Evolutionary conservation across 306 rosid species (phyloP).

Genomic region (Ceratonia siliqua): DNA sequence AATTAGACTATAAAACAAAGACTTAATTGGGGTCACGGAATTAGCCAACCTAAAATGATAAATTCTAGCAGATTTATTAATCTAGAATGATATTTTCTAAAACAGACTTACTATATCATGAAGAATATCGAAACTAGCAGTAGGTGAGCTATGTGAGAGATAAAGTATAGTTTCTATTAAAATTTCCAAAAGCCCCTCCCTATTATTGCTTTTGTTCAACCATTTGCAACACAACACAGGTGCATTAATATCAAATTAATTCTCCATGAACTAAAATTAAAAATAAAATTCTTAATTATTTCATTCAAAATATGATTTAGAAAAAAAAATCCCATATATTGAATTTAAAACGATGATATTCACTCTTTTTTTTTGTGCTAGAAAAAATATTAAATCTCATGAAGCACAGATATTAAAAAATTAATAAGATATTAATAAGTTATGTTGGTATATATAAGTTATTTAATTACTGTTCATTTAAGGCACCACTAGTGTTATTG

Average conservation of each 20-base stretch:
- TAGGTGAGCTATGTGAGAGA: neutral
- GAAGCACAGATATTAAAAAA: too few relatives aligned
- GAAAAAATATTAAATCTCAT: too few relatives aligned
- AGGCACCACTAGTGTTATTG: neutral
- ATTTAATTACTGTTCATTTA: constrained; percentile 7
- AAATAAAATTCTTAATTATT: too few relatives aligned
- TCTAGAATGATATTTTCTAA: neutral
- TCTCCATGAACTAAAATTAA: neutral
- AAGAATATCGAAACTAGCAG: neutral
- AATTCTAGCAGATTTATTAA: neutral
- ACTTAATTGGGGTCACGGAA: too few relatives aligned
- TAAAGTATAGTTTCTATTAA: constrained; percentile 40
- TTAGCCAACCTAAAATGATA: too few relatives aligned
- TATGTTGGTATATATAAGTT: too few relatives aligned
- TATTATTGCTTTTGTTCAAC: constrained; percentile 32
- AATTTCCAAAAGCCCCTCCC: constrained; percentile 42
- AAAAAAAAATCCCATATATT: too few relatives aligned
- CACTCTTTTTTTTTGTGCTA: too few relatives aligned
- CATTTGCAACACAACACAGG: constrained; percentile 33
- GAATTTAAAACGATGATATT: too few relatives aligned
- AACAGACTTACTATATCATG: neutral
- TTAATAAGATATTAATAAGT: too few relatives aligned
- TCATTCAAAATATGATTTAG: too few relatives aligned
- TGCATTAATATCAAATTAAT: neutral
- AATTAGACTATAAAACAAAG: too few relatives aligned